Percentiles rank a stretch among this genome's conserved stretches.
These are phyloP conservation scores for Ammopiptanthus mongolicus DNA, from an alignment of 306 rosid genomes.

Conservation along the genomic window DNA sequence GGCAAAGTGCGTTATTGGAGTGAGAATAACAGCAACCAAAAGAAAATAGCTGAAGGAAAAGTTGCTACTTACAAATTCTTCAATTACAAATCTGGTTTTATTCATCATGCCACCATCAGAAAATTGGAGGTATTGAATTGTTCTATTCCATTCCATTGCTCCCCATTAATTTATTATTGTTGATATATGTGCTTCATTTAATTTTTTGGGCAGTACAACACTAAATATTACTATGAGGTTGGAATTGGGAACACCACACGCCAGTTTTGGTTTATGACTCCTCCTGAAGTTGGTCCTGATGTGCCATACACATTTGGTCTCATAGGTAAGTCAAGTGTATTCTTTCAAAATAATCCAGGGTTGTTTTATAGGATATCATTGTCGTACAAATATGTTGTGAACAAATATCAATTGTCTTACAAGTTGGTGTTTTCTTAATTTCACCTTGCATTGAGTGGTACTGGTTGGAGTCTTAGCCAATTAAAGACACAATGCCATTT, in stretches of 20 bases:
- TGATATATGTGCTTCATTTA: conserved; percentile 11
- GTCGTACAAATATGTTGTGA: background rate
- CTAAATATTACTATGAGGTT: conserved; percentile 73
- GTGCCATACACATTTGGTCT: conserved; percentile 90
- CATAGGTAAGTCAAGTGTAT: conserved; percentile 44
- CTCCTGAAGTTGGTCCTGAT: conserved; percentile 80
- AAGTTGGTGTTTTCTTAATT: background rate
- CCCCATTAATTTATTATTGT: background rate
- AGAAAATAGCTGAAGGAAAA: conserved; percentile 30
- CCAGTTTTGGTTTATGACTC: conserved; percentile 70
- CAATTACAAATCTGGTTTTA: conserved; percentile 67
- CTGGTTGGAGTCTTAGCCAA: background rate
- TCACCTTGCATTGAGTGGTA: background rate
- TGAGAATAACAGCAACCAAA: background rate
- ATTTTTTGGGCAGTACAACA: conserved; percentile 49
- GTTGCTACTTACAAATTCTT: conserved; percentile 47
- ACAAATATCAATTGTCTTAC: background rate
- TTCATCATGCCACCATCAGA: conserved; percentile 57
- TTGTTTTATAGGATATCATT: background rate
- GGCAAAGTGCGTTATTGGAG: conserved; percentile 52
- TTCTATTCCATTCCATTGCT: background rate
- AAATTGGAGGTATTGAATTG: conserved; percentile 45
- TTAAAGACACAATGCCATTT: background rate
- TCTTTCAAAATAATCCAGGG: too few species aligned
- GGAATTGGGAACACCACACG: conserved; percentile 59